Evolutionary conservation across 805 yeast genomes (phyloP).

Genomic region (Cephaloascus fragrans): DNA sequence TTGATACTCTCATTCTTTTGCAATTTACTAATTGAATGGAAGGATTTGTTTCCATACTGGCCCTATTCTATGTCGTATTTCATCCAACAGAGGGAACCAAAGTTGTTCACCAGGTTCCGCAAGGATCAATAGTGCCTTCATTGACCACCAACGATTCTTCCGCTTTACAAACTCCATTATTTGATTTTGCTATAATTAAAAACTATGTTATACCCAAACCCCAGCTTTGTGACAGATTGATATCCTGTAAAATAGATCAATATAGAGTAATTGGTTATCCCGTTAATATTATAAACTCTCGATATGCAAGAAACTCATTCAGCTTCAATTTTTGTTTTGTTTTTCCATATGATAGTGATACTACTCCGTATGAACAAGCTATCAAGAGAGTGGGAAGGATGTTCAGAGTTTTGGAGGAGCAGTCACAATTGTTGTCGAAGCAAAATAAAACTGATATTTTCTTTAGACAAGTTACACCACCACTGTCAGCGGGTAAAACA

Average conservation of each 20-base stretch:
- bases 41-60: slow-evolving; percentile 84
- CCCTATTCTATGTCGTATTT: slow-evolving; percentile 83
- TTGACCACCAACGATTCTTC: slow-evolving; percentile 18
- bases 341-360: slow-evolving; percentile 71
- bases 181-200: slow-evolving; percentile 78
- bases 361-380: slow-evolving; percentile 80
- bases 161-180: slow-evolving; percentile 30
- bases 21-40: no score
- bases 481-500: no score
- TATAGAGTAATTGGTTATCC: slow-evolving; percentile 83
- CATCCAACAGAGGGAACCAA: slow-evolving; percentile 96
- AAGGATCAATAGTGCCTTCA: slow-evolving; percentile 46
- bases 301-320: slow-evolving; percentile 85
- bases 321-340: slow-evolving; percentile 91
- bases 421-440: slow-evolving; percentile 60
- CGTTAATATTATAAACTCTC: slow-evolving; percentile 62
- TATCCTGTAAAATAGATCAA: slow-evolving; percentile 62
- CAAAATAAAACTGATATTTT: neutral
- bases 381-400: slow-evolving; percentile 76
- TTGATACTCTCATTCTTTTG: no score
- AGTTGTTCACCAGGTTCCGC: slow-evolving; percentile 84
- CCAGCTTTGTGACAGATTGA: slow-evolving; percentile 71
- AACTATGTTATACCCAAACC: slow-evolving; percentile 94
- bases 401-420: slow-evolving; percentile 89
- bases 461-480: neutral